Evolutionary conservation across 164 flowering plant species (phyloP).

Genomic region (Malania oleifera): DNA sequence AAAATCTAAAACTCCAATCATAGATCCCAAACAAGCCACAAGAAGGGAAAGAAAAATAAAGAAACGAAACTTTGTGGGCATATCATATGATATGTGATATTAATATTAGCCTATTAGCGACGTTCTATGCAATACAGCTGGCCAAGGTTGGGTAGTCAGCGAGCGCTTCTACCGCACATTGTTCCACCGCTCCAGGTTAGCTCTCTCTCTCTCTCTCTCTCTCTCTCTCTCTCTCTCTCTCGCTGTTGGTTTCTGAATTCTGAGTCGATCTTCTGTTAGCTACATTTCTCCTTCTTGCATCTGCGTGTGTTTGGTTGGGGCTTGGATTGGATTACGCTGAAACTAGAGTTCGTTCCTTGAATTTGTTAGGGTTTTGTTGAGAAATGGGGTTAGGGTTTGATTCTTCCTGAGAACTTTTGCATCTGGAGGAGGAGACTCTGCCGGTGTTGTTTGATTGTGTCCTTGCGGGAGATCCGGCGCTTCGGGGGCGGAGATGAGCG

Average conservation of each 20-base stretch:
- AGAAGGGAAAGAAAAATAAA: too few relatives aligned
- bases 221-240: background rate
- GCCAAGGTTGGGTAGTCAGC: constrained; percentile 26
- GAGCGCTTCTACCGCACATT: constrained; percentile 37
- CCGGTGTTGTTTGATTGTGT: background rate
- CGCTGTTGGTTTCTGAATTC: too few relatives aligned
- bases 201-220: constrained; percentile 4
- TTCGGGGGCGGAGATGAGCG: constrained; percentile 38
- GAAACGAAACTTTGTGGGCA: too few relatives aligned
- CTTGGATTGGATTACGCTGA: background rate
- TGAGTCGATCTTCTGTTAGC: background rate
- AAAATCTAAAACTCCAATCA: too few relatives aligned
- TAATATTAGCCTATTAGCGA: too few relatives aligned
- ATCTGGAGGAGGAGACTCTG: background rate
- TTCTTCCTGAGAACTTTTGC: background rate
- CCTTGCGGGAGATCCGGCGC: constrained; percentile 17
- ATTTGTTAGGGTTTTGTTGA: background rate
- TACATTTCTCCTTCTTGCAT: constrained; percentile 8
- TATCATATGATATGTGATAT: too few relatives aligned
- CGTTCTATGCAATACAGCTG: too few relatives aligned
- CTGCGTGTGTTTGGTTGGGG: background rate
- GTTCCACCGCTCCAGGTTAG: constrained; percentile 16
- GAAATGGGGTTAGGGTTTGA: background rate
- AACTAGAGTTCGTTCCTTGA: too few relatives aligned
- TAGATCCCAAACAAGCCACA: too few relatives aligned